Percentiles rank a stretch among this genome's conserved stretches.
Conservation (phyloP, 192 early-diverging fungal species). For the Linnemannia exigua region DNA sequence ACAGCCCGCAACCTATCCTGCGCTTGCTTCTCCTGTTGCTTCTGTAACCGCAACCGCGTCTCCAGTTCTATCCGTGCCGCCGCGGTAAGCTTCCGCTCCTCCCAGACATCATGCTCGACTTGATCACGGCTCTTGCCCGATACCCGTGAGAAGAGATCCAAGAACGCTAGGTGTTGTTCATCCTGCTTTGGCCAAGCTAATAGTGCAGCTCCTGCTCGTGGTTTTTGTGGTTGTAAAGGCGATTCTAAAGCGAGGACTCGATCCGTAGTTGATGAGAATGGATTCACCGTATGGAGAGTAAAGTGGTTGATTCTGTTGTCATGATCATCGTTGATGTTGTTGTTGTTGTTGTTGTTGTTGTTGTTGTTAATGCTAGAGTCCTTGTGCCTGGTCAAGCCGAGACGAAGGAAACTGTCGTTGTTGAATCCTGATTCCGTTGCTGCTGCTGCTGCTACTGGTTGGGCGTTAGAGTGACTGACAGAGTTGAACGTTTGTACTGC, state of each 20-base stretch:
- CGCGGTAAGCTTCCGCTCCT: background rate
- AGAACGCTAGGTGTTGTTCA: constrained; percentile 3
- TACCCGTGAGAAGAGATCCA: constrained; percentile 20
- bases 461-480: background rate
- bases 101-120: background rate
- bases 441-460: background rate
- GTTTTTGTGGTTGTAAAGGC: background rate
- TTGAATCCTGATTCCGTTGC: background rate
- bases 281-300: too few species aligned
- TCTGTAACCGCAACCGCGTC: background rate
- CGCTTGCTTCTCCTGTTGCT: background rate
- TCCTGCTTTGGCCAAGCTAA: background rate
- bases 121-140: constrained; percentile 24
- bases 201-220: background rate
- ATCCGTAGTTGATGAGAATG: too few species aligned
- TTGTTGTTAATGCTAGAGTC: background rate
- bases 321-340: background rate
- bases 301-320: background rate
- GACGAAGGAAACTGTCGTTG: background rate
- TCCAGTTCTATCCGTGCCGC: background rate
- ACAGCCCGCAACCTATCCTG: background rate
- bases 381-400: background rate
- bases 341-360: background rate
- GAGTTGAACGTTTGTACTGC: background rate
- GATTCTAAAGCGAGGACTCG: background rate